Conservation (phyloP, 169 alveolate species). For the Eimeria tenella region DNA sequence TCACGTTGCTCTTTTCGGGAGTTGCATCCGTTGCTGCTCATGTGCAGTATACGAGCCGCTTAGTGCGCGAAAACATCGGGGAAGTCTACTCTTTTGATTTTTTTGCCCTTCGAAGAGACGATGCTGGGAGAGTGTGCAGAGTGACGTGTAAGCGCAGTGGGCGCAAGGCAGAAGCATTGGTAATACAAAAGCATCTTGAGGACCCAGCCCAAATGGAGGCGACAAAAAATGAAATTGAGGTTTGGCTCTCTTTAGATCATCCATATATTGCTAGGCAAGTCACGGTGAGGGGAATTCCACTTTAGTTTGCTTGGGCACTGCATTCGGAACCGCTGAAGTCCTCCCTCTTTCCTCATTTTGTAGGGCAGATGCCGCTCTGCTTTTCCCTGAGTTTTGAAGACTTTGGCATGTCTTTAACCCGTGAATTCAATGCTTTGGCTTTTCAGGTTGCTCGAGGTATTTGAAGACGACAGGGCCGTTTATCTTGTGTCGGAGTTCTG, state of each 20-base stretch:
- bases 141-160: constrained; percentile 73
- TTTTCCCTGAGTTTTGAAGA: not conserved
- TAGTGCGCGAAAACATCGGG: constrained; percentile 62
- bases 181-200: constrained; percentile 32
- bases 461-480: constrained; percentile 85
- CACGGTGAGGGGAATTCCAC: not conserved
- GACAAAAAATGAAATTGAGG: constrained; percentile 80
- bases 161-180: constrained; percentile 57
- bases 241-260: constrained; percentile 88
- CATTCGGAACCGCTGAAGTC: not conserved
- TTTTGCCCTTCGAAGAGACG: constrained; percentile 19
- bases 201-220: constrained; percentile 78
- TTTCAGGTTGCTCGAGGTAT: constrained; percentile 89
- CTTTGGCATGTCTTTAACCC: not conserved
- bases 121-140: constrained; percentile 64
- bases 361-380: not conserved
- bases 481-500: constrained; percentile 83
- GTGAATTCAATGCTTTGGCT: not conserved
- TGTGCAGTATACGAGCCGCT: constrained; percentile 66
- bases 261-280: constrained; percentile 91
- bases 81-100: constrained; percentile 37
- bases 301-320: too few relatives aligned
- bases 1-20: not conserved
- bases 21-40: not conserved
- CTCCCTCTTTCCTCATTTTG: not conserved